Conservation (phyloP, 441 rosid species). For the Populus hybrid region DNA sequence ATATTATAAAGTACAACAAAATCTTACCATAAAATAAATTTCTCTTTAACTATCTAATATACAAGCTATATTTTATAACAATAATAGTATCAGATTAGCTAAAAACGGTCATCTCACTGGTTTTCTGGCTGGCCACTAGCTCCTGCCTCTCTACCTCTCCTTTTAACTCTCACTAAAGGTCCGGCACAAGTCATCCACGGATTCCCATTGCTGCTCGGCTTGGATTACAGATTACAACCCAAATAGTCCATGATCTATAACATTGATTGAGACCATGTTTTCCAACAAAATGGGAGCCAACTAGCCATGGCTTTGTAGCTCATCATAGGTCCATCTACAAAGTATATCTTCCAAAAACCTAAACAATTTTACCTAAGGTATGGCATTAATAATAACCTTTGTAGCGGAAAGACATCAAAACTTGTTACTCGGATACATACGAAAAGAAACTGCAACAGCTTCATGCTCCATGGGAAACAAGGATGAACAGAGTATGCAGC, state of each 20-base stretch:
- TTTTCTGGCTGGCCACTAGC: background rate
- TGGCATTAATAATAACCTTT: background rate
- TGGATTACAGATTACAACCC: background rate
- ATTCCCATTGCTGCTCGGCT: background rate
- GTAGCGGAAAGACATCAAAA: background rate
- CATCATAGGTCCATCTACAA: background rate
- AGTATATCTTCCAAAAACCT: background rate
- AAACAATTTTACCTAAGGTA: background rate
- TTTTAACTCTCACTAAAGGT: background rate
- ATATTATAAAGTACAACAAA: too few species aligned
- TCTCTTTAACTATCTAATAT: too few species aligned
- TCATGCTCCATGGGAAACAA: background rate
- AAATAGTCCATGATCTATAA: too few species aligned
- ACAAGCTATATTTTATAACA: too few species aligned
- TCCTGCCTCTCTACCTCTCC: background rate
- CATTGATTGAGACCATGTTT: background rate
- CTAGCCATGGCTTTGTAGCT: conserved; percentile 3
- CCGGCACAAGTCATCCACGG: background rate
- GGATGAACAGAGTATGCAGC: background rate
- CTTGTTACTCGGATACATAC: too few species aligned
- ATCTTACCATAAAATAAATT: too few species aligned
- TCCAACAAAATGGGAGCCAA: background rate
- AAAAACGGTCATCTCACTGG: background rate
- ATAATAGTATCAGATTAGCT: too few species aligned
- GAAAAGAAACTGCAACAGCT: too few species aligned